A percentile compares a stretch with the other conserved stretches of the same genome.
Evolutionary conservation across 768 basidiomycete genomes (phyloP).

Genomic region (Rhizopogon sp.): DNA sequence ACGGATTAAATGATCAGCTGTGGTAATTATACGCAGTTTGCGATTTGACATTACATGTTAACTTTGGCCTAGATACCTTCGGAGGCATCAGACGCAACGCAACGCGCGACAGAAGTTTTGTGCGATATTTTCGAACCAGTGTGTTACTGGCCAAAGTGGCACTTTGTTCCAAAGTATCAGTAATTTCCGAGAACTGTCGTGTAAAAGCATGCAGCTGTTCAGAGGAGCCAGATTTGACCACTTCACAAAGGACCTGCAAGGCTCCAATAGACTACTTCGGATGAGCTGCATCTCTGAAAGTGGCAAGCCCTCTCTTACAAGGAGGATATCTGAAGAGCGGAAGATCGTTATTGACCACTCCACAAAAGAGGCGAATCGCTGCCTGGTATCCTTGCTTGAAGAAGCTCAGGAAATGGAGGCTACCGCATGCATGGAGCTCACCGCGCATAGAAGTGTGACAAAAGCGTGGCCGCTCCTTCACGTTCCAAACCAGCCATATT

Average conservation of each 20-base stretch:
- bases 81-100: conserved; percentile 60
- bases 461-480: conserved; percentile 74
- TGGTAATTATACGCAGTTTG: not conserved
- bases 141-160: conserved; percentile 49
- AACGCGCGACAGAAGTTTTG: conserved; percentile 64
- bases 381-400: conserved; percentile 53
- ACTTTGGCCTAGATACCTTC: conserved; percentile 21
- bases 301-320: conserved; percentile 31
- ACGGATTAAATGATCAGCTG: not conserved
- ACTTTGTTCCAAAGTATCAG: conserved; percentile 36
- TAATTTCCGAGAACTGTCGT: conserved; percentile 41
- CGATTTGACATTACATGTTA: not conserved
- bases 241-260: conserved; percentile 66
- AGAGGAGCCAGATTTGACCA: conserved; percentile 57
- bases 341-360: conserved; percentile 39
- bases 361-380: conserved; percentile 49
- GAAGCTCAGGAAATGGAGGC: not conserved
- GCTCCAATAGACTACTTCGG: conserved; percentile 56
- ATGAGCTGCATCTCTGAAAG: conserved; percentile 1
- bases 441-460: conserved; percentile 81
- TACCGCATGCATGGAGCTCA: conserved; percentile 25
- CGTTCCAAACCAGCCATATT: conserved; percentile 76
- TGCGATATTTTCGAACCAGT: conserved; percentile 59
- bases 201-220: conserved; percentile 44
- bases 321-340: conserved; percentile 39